Base-by-base conservation (phyloP, 805 yeast genomes). In the Candida ovalis region DNA sequence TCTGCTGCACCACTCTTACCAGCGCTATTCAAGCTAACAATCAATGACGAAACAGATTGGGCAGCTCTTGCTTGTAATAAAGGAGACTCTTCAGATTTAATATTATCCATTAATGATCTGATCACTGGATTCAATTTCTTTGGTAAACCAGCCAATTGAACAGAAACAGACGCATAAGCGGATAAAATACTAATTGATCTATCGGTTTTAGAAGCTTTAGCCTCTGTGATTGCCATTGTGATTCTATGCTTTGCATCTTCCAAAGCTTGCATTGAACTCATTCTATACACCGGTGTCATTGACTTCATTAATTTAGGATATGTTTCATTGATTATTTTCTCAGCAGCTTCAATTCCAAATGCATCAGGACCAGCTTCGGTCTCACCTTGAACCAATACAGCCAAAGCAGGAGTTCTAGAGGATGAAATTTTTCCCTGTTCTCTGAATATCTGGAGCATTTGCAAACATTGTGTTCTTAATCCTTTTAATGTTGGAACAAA, bases 331-430 rank as follows among this genome's bases (percentile, higher is more conserved):
- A 84, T 58, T 1, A 90, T 76, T 52, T 80, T 78, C 48, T 86
- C 86, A 1, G 97, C 97, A 51, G 80, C 78, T 39, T 78, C 86
- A 37, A 94, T 64, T 15, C 89, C 80, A 68, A 94, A 94, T 0
- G 97, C 98, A 58, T 85, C 90, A 1, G 96, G 89, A 2, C 97
- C 97, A 2, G 97, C 96, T 50, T 88, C 96, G 1, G 81, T 74
- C 62, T 94, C 98, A 32, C 99, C 99, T 65, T 90, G 92, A 3
- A 92, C 97, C 9, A 91, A 82, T 4, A 90, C 83, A 0, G 99
- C 94, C 18, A 94, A 66, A 46, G 82, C 86, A 0, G 97, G 97
- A 4, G 89, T 64, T 61, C 84, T 85, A 19, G 77, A 72, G 12
- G 81, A 77, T 1, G 92, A 75, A 19, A 92, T 66, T 64, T 84